Percentiles rank a stretch among this genome's conserved stretches.
These are phyloP conservation scores for Davidsoniella eucalypti DNA, from an alignment of 2,329 filamentous ascomycete genomes.

Conservation along the genomic window DNA sequence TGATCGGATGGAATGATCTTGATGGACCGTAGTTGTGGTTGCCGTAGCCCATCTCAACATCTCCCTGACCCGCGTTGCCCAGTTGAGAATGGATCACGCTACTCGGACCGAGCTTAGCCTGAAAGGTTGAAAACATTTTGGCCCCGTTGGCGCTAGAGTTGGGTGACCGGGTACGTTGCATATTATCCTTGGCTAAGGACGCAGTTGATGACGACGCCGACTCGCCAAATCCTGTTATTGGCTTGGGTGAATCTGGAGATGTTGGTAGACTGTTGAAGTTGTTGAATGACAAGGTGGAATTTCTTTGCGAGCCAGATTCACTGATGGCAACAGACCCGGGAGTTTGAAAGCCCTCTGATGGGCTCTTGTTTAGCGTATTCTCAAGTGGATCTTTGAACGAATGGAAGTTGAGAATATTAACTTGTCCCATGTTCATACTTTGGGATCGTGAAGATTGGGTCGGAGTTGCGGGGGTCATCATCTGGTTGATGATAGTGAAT, in stretches of 20 bases:
- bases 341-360: not conserved
- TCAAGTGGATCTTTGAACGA: slow-evolving; percentile 5
- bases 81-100: not conserved
- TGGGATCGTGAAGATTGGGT: slow-evolving; percentile 1
- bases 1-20: slow-evolving; percentile 4
- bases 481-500: slow-evolving; percentile 22
- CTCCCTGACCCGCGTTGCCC: not conserved
- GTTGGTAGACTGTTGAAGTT: slow-evolving; percentile 6
- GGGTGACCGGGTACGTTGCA: not conserved
- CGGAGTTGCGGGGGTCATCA: slow-evolving; percentile 9
- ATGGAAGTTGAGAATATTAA: slow-evolving; percentile 4
- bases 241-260: slow-evolving; percentile 2
- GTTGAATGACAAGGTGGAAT: not conserved
- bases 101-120: not conserved
- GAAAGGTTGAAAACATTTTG: slow-evolving; percentile 10
- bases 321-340: not conserved
- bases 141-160: not conserved
- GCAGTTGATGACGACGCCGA: slow-evolving; percentile 1
- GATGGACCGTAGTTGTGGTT: not conserved
- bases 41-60: not conserved
- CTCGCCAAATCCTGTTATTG: not conserved
- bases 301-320: not conserved
- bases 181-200: not conserved
- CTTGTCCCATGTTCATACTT: slow-evolving; percentile 1
- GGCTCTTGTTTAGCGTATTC: not conserved